Conservation (phyloP, 1,139 yeast genomes). For the Saccharomyces hybrid region DNA sequence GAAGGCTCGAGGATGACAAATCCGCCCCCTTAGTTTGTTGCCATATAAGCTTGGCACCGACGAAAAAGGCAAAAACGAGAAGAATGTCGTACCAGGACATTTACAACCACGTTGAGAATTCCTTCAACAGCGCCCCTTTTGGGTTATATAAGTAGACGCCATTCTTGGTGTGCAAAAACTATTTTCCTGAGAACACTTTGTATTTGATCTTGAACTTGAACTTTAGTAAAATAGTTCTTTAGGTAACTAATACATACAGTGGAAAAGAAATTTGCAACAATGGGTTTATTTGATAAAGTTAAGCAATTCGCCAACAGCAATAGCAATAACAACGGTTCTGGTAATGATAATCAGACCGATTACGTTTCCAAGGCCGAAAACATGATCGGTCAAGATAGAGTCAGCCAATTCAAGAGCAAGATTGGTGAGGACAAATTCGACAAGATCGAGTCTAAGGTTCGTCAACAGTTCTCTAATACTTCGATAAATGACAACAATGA, state of each 20-base stretch:
- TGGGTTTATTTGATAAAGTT: slow-evolving; percentile 30
- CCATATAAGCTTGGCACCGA: neutral
- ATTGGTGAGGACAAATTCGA: slow-evolving; percentile 26
- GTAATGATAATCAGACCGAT: slow-evolving; percentile 11
- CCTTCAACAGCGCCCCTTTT: neutral
- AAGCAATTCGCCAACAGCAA: slow-evolving; percentile 5
- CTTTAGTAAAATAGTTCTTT: neutral
- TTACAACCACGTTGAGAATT: neutral
- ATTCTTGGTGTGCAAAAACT: neutral
- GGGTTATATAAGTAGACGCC: neutral
- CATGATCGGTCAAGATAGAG: slow-evolving; percentile 21
- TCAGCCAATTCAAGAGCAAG: slow-evolving; percentile 17
- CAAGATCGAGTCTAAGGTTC: slow-evolving; percentile 21
- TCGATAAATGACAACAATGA: slow-evolving; percentile 18
- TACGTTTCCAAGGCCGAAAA: slow-evolving; percentile 20
- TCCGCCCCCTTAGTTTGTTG: neutral
- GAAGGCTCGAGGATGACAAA: neutral
- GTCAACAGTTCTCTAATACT: slow-evolving; percentile 23
- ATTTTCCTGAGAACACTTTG: too few relatives aligned
- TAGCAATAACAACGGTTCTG: slow-evolving; percentile 5
- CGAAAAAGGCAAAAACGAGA: neutral
- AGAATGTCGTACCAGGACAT: neutral
- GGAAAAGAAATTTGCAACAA: slow-evolving; percentile 9
- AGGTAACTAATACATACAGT: neutral
- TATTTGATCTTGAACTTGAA: too few relatives aligned